These are phyloP conservation scores for Zelonia costaricensis DNA, from an alignment of 208 protist genomes.

Conservation along the genomic window DNA sequence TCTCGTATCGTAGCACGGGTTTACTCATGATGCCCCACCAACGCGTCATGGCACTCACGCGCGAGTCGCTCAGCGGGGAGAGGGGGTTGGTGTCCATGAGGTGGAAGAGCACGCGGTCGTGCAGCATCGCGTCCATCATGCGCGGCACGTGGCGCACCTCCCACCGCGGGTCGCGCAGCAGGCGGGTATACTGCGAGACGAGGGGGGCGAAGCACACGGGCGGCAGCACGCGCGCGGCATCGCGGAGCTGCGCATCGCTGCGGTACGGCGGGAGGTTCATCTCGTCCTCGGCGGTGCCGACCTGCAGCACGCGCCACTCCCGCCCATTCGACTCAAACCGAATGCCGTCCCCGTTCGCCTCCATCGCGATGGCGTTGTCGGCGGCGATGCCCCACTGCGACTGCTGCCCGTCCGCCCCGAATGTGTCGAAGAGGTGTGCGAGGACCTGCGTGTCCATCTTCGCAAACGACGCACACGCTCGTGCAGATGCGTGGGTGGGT, in stretches of 20 bases:
- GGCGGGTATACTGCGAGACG: slow-evolving; percentile 34
- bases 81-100: slow-evolving; percentile 53
- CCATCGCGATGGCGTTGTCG: neutral
- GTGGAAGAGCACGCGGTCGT: slow-evolving; percentile 66
- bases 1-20: slow-evolving; percentile 34
- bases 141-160: slow-evolving; percentile 33
- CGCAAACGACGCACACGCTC: neutral
- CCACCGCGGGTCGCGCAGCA: slow-evolving; percentile 34
- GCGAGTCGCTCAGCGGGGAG: slow-evolving; percentile 41
- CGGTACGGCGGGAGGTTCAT: slow-evolving; percentile 21
- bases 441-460: slow-evolving; percentile 26
- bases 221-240: slow-evolving; percentile 32
- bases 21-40: slow-evolving; percentile 57
- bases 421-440: slow-evolving; percentile 15
- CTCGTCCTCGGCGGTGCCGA: slow-evolving; percentile 22
- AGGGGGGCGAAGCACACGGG: slow-evolving; percentile 33
- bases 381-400: slow-evolving; percentile 17
- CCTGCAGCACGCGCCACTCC: slow-evolving; percentile 29
- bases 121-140: slow-evolving; percentile 60
- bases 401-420: slow-evolving; percentile 9
- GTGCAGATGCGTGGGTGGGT: neutral
- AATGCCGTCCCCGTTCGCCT: slow-evolving; percentile 10
- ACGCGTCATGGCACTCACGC: slow-evolving; percentile 50
- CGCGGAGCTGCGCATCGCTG: slow-evolving; percentile 29
- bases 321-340: slow-evolving; percentile 32